Percentiles rank a stretch among this genome's conserved stretches.
Evolutionary conservation across 2,329 filamentous ascomycete genomes (phyloP).

Genomic region (Sporothrix sp.): DNA sequence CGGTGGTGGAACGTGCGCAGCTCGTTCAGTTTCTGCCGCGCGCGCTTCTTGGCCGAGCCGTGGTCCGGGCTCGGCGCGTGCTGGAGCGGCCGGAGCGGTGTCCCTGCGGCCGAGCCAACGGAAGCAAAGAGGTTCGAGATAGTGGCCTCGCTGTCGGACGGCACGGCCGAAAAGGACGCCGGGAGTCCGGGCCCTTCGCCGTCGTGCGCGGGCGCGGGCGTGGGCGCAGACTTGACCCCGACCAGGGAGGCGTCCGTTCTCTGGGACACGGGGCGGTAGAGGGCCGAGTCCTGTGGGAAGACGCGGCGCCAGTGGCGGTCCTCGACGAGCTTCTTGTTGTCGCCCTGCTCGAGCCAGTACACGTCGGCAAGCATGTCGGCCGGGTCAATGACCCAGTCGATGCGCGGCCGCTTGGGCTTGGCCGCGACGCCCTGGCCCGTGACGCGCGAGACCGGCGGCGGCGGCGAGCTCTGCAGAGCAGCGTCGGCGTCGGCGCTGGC

Average conservation of each 20-base stretch:
- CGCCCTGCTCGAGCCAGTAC: slow-evolving; percentile 77
- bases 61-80: slow-evolving; percentile 27
- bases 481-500: slow-evolving; percentile 34
- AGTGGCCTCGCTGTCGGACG: background rate
- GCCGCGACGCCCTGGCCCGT: slow-evolving; percentile 20
- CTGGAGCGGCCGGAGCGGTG: slow-evolving; percentile 12
- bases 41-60: slow-evolving; percentile 46
- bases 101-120: background rate
- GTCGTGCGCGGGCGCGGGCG: too few species aligned
- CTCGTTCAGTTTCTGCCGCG: slow-evolving; percentile 50
- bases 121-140: background rate
- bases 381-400: slow-evolving; percentile 77
- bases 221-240: background rate
- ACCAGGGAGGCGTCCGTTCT: slow-evolving; percentile 18
- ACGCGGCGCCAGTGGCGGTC: slow-evolving; percentile 67
- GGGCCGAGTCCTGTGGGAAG: slow-evolving; percentile 39
- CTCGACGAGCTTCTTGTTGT: slow-evolving; percentile 73
- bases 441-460: slow-evolving; percentile 32
- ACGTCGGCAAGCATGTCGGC: slow-evolving; percentile 82
- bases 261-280: slow-evolving; percentile 23
- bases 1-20: slow-evolving; percentile 47
- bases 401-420: slow-evolving; percentile 61
- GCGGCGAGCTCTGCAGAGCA: slow-evolving; percentile 32
- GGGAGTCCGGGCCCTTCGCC: too few species aligned
- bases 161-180: background rate